Evolutionary conservation across 371 early-diverging fungal species (phyloP), one percentile per base, ranked within the genome.

Genomic region (Lichtheimia ornata): DNA sequence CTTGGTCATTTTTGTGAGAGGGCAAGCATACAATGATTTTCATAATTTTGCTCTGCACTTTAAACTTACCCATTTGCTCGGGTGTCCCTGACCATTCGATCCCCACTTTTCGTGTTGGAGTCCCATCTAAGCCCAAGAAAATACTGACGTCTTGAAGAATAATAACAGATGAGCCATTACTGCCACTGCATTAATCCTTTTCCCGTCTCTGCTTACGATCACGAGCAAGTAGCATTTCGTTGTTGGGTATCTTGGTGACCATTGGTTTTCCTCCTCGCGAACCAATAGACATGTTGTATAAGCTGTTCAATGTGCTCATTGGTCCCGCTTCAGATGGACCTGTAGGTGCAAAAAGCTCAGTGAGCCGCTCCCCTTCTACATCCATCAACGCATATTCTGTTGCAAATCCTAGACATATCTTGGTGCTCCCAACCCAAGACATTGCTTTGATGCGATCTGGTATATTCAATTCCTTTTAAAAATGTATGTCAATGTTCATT

Each of bases 31-130:
- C 20, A 0, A 27, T 20, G 15, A 51, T 14, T 22, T 20, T 45
- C n/a, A n/a, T n/a, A 1, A 41, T 0, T 6, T n/a, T 7, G 0
- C 11, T 22, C 14, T 7, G 44, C 6, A 43, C 7, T 15, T 56
- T 22, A 14, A 42, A 53, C 64, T 49, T 70, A 82, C 88, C 88
- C 60, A 91, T 81, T 51, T 84, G 86, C 56, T 88, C 88, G 4
- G 91, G 91, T 4, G 83, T 67, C n/a, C 84, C 87, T 18, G 88
- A 79, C 90, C 91, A 93, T 52, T 90, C 88, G 44, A 91, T 86
- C 6, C 88, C 89, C 2, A 79, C 78, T 58, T 88, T 87, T 2
- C 87, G 84, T 20, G 85, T 83, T 12, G 88, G 84, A 5, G 72
- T 79, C 3, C 89, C 90, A 62, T 92, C 87, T 42, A 85, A 60